Percentiles rank a stretch among this genome's conserved stretches.
phyloP scores from a whole-genome alignment of 176 grass and related monocot genomes.

The Cymbopogon citratus region DNA sequence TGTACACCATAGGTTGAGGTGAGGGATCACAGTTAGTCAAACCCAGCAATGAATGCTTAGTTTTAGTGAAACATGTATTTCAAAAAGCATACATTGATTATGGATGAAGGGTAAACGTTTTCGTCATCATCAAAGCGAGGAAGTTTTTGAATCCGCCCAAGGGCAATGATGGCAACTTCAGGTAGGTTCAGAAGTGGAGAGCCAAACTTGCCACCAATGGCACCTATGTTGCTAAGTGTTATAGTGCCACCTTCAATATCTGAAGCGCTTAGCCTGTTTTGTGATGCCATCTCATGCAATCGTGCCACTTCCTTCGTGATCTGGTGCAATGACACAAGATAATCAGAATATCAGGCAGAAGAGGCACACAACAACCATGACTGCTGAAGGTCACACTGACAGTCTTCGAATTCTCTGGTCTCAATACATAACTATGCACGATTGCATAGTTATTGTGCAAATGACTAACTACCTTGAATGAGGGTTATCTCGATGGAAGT shows the following conservation, averaged over 20 bases:
- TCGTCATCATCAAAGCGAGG: conserved; percentile 61
- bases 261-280: conserved; percentile 57
- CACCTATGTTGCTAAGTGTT: conserved; percentile 93
- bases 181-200: conserved; percentile 93
- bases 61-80: not conserved
- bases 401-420: not conserved
- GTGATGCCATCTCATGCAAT: conserved; percentile 64
- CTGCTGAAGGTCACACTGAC: not conserved
- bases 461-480: not conserved
- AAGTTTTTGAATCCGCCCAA: conserved; percentile 78
- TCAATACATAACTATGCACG: not conserved
- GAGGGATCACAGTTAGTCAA: conserved; percentile 9
- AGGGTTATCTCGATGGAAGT: not conserved
- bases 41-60: not conserved
- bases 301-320: conserved; percentile 78
- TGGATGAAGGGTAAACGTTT: conserved; percentile 69
- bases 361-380: conserved; percentile 11
- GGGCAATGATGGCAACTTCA: conserved; percentile 93
- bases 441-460: not conserved
- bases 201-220: conserved; percentile 95
- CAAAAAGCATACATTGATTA: conserved; percentile 54
- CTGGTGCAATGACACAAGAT: conserved; percentile 35
- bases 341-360: not conserved
- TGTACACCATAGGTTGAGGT: conserved; percentile 24
- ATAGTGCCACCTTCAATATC: conserved; percentile 86